Base-by-base conservation (phyloP, 2,329 filamentous ascomycete genomes). In the Aspergillus intermedius region DNA sequence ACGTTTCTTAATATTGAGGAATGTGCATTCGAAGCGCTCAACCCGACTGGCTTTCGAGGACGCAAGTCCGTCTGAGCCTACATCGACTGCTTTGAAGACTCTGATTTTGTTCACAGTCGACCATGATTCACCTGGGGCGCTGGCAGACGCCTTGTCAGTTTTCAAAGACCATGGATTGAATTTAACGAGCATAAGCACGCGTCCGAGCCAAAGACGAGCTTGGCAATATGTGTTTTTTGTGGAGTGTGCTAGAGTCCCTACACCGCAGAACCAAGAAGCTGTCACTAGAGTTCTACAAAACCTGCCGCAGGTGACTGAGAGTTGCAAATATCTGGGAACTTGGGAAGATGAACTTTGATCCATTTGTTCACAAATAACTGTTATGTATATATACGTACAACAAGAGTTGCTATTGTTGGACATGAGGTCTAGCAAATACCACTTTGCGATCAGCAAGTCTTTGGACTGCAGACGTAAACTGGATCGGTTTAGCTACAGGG, bases 181-280 rank as follows among this genome's bases (percentile, higher is more conserved):
- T 65, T 73, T 97, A 57, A 96, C 91, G 25, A 91, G 86, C 66
- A 95, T 97, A 68, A 91, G 90, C 65, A 90, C 87, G 56, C 74
- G 91, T 54, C 91, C 91, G 4, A 90, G 87, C 60, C 79, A 87
- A 48, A 74, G 79, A 35, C 72, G 75, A 57, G 82, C 86, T 17
- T 97, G 95, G 81, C 84, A 94, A 65, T 97, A 97, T 71, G 80
- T 96, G 34, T 96, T 97, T 72, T 91, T 97, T 64, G 84, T 96
- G 25, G 91, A 97, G 74, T 90, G 95, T 60, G 80, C 86, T 65
- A 85, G 86, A 12, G 50, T 54, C n/a, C 52, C 56, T 5, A 59
- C 59, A 9, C 52, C 51, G 19, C 56, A 63, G 44, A 60, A 61
- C 47, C 52, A 53, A 45, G 62, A 64, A 19, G 56, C 58, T 9